phyloP scores from a whole-genome alignment of 2,329 filamentous ascomycete species.

The Akanthomyces uredinophilus region DNA sequence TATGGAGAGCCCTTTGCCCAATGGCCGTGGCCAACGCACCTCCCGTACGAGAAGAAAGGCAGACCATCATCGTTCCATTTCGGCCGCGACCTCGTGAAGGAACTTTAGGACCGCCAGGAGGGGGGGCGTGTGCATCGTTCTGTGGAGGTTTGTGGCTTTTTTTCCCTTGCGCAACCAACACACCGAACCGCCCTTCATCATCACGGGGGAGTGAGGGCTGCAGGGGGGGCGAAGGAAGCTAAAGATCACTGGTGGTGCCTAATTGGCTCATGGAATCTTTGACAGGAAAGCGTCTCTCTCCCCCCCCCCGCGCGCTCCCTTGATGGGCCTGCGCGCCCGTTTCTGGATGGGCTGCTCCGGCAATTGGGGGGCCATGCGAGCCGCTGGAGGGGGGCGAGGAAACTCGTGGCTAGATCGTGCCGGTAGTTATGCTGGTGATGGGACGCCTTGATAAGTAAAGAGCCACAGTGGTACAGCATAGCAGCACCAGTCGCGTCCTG shows the following conservation, averaged over 20 bases:
- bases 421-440: slow-evolving; percentile 5
- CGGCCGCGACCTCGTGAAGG: neutral
- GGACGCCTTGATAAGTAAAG: slow-evolving; percentile 1
- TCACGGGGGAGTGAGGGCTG: neutral
- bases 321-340: neutral
- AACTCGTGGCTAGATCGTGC: slow-evolving; percentile 3
- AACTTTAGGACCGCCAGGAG: slow-evolving; percentile 1
- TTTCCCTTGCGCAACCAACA: slow-evolving; percentile 9
- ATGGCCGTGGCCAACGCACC: neutral
- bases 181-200: slow-evolving; percentile 1
- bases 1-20: neutral
- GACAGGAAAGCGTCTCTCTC: neutral
- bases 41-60: neutral
- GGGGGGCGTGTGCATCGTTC: slow-evolving; percentile 10
- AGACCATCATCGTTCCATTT: neutral
- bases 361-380: neutral
- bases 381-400: slow-evolving; percentile 4
- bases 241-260: neutral
- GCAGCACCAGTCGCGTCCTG: neutral
- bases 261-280: slow-evolving; percentile 1
- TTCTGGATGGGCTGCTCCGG: neutral
- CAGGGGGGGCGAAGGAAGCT: neutral
- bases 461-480: neutral
- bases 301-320: too few relatives aligned
- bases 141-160: slow-evolving; percentile 7